These are phyloP conservation scores for Fusarium palustre DNA, from an alignment of 2,329 filamentous ascomycete species.

Conservation along the genomic window DNA sequence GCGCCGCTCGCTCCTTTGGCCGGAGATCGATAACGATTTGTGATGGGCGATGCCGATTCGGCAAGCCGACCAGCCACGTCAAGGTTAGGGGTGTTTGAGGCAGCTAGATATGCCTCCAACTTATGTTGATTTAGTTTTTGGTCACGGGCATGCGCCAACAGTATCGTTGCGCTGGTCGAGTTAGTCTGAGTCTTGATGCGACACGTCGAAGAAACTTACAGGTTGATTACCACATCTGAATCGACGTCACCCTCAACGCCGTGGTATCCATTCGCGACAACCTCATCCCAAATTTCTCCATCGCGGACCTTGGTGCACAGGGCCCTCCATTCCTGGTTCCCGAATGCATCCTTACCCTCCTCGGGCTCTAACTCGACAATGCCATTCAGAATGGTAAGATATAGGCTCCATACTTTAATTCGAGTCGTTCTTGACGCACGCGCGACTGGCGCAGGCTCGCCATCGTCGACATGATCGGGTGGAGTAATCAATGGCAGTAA, in stretches of 20 bases:
- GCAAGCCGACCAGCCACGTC: constrained; percentile 75
- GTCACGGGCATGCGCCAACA: constrained; percentile 88
- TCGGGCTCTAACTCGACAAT: constrained; percentile 89
- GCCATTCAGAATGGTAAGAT: constrained; percentile 91
- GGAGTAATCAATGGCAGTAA: constrained; percentile 84
- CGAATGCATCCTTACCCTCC: constrained; percentile 90
- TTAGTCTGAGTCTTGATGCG: constrained; percentile 32
- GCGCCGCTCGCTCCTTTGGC: constrained; percentile 71
- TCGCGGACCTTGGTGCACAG: constrained; percentile 87
- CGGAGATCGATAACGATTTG: constrained; percentile 58
- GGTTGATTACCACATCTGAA: constrained; percentile 90
- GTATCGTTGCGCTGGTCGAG: constrained; percentile 78
- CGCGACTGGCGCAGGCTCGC: constrained; percentile 78
- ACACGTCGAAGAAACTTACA: constrained; percentile 64
- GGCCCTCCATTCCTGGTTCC: constrained; percentile 83
- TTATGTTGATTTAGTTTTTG: constrained; percentile 87
- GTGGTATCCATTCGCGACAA: constrained; percentile 87
- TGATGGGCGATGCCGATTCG: constrained; percentile 50
- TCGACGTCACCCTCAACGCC: constrained; percentile 92
- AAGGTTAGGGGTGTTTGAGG: constrained; percentile 77
- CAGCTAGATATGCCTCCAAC: constrained; percentile 88
- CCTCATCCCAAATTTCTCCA: constrained; percentile 93
- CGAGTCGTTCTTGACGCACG: constrained; percentile 83
- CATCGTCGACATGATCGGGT: constrained; percentile 60
- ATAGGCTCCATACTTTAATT: constrained; percentile 97